Evolutionary conservation across 2,329 filamentous ascomycete species (phyloP), one percentile per base, ranked within the genome.

Genomic region (Simplicillium aogashimaense): DNA sequence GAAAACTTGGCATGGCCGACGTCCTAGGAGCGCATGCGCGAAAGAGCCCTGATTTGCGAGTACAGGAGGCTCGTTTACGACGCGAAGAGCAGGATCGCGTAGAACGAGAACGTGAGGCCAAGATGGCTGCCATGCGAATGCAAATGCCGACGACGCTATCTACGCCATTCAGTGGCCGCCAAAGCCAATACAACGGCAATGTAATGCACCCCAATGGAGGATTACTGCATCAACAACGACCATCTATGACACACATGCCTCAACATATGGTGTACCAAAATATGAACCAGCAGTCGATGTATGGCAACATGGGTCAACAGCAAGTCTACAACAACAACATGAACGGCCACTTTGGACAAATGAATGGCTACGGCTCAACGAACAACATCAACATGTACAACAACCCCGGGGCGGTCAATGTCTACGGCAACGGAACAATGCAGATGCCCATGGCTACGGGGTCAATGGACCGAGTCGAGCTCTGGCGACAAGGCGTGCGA

Each of bases 1-100:
- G 54, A 36, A 47, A 66, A 6, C 63, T 74, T 42, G 77, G 71
- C 48, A 64, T 85, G 60, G 78, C 79, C 1, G 74, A 82, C 47
- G 64, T 85, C 5, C 61, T 78, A 3, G 53, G 59, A 14, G 62
- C 57, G 1, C 65, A 71, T 38, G 66, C 68, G 5, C 52, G 59
- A 18, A 50, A 60, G 30, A 66, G 65, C 9, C 37, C 42, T 0
- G 61, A 72, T 25, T 59, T 62, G 1, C 58, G 62, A n/a, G 56
- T 62, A 10, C 58, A 58, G 4, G 65, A 67, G 15, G 64, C 70
- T 13, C 56, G 60, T 35, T 58, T 59, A 3, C 59, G 56, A 8
- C 57, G 64, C 39, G 61, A 66, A 25, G 61, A 67, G 42, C 64
- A 66, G 12, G 55, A 56, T 6, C 61, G 62, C 2, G 56, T 60